These are phyloP conservation scores for Candida tetrigidarum DNA, from an alignment of 1,139 yeast genomes.

Conservation along the genomic window DNA sequence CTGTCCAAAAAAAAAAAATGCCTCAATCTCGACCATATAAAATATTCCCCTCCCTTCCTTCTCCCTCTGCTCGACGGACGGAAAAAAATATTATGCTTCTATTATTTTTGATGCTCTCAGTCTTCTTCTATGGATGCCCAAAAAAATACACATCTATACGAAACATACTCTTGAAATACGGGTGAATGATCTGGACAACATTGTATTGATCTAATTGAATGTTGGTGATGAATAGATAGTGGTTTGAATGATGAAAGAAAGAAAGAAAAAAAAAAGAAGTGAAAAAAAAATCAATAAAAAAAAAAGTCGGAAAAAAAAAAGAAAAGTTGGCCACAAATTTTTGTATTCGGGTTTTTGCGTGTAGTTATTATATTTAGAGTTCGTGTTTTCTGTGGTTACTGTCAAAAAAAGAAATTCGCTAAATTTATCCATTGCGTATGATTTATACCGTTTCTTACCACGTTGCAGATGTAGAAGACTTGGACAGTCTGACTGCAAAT, in stretches of 20 bases:
- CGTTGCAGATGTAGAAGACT: no score
- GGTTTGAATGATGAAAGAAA: neutral
- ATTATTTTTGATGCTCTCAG: neutral
- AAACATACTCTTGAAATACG: constrained; percentile 51
- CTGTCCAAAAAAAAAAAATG: constrained; percentile 2
- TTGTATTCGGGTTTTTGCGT: neutral
- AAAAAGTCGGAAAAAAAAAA: constrained; percentile 4
- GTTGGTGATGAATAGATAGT: constrained; percentile 5
- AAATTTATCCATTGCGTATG: neutral
- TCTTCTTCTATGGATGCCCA: neutral
- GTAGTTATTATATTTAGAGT: neutral
- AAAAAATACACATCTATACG: neutral
- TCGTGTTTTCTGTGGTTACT: neutral
- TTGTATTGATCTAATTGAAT: constrained; percentile 16
- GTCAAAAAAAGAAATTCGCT: neutral
- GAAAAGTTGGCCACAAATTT: neutral
- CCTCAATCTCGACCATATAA: neutral
- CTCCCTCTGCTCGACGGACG: neutral
- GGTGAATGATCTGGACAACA: constrained; percentile 47
- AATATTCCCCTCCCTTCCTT: neutral
- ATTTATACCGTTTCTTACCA: neutral
- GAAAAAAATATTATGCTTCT: constrained; percentile 1
- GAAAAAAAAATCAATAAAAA: constrained; percentile 3
- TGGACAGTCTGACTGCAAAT: neutral
- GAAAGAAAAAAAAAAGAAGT: constrained; percentile 1